Base-by-base conservation (phyloP, 1,139 yeast genomes). In the Candida anutae region DNA sequence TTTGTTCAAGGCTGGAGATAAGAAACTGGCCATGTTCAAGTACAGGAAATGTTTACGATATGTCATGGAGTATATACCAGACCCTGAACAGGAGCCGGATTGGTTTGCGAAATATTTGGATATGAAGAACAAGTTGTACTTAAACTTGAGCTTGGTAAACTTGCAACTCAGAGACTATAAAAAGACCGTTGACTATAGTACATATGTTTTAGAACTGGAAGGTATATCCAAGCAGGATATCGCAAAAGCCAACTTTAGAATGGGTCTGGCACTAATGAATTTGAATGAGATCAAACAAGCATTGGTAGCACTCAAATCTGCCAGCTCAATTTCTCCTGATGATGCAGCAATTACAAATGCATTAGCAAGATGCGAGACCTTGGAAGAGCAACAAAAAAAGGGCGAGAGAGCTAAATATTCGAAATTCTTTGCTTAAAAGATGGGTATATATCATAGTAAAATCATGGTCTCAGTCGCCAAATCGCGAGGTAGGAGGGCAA, bases 31-130 rank as follows among this genome's bases (percentile, higher is more conserved):
- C 0, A 53, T 62, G 13, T 60, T 72, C 40, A 81, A 81, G 46
- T 81, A 77, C 45, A 56, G 48, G 25, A 81, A 81, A 47, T 63
- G 84, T 13, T 50, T 79, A 29, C 56, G 84, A 32, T 81, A 80
- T 40, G 68, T 77, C 17, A 75, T 76, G 63, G 90, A 79, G 46
- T 73, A 67, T 39, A 62, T 77, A 12, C 93, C 93, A 0, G 93
- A 80, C 42, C 55, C 55, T 21, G 87, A 77, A 26, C 72, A 77
- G 22, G 79, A 77, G 36, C 69, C 74, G 6, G 72, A 69, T 21
- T 60, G 68, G 55, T 65, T 53, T 39, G 37, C 37, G 3, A 68
- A 70, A 39, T 81, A 76, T 42, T 42, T 55, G 22, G 70, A 62
- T 1, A 48, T 79, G 43, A 80, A 79, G 49, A 73, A 66, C 50